Percentiles rank a stretch among this genome's conserved stretches.
Conservation (phyloP, 31 red algal species). For the Endocladia muricata region DNA sequence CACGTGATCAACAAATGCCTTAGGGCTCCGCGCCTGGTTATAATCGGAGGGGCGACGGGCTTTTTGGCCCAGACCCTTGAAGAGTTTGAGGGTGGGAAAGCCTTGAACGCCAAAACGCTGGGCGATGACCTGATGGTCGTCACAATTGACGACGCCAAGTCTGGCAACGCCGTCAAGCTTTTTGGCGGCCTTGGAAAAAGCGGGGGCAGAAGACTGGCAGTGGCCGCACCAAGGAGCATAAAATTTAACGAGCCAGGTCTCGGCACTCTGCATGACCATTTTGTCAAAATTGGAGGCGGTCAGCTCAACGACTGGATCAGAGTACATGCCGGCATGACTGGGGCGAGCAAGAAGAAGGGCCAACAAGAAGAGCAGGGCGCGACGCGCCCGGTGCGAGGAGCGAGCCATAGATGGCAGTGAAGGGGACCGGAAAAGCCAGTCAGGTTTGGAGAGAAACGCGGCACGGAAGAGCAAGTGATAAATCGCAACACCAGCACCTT, state of each 20-base stretch:
- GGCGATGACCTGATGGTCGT: slow-evolving; percentile 57
- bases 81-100: slow-evolving; percentile 95
- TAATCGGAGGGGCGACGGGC: slow-evolving; percentile 75
- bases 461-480: no score
- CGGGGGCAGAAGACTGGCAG: slow-evolving; percentile 87
- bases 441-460: no score
- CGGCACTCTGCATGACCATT: slow-evolving; percentile 69
- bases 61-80: slow-evolving; percentile 57
- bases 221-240: slow-evolving; percentile 98
- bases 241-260: slow-evolving; percentile 96
- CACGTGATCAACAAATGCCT: slow-evolving; percentile 67
- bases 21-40: slow-evolving; percentile 56
- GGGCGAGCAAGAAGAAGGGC: no score
- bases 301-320: slow-evolving; percentile 65
- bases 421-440: no score
- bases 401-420: no score
- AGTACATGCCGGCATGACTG: slow-evolving; percentile 36
- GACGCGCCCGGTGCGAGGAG: no score
- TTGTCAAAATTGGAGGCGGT: slow-evolving; percentile 84
- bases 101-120: slow-evolving; percentile 82
- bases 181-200: slow-evolving; percentile 86
- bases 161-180: slow-evolving; percentile 79
- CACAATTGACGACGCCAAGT: slow-evolving; percentile 78
- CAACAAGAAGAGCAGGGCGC: no score
- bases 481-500: no score